Base-by-base conservation (phyloP, 768 basidiomycete genomes). In the Podaxis sp. region DNA sequence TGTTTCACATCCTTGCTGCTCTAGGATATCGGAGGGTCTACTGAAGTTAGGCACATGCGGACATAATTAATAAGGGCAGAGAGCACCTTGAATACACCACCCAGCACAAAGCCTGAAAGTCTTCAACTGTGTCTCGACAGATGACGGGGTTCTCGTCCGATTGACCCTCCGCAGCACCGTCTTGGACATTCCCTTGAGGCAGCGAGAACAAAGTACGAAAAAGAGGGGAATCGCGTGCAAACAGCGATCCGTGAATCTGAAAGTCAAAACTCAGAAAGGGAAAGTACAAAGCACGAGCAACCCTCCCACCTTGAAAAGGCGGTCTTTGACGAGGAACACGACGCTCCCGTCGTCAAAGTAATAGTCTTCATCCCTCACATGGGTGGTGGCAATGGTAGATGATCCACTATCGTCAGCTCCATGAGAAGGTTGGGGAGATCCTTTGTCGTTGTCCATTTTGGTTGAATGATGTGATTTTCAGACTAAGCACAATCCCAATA, bases 361-460 rank as follows among this genome's bases (percentile, higher is more conserved):
- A 11, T 30, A 58, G 11, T 57, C 40, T 28, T n/a, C 5, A 22
- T 57, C 55, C 19, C 55, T 57, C 60, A 73, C 39, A 40, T 17
- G 15, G 11, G 39, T 8, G 9, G 11, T 17, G 39, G 15, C 39
- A 8, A 12, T 40, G 11, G 39, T 40, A 17, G 39, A 40, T 8
- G 39, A 40, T 40, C 39, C 9, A 17, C 15, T 40, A 17, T 12
- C 39, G 39, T 40, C 39, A 15, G 39, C 11, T 12, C 11, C 39
- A 12, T 12, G 39, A 40, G 7, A 11, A 17, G 11, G 39, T 12
- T 6, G 28, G 5, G 28, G 28, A 30, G 6, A 6, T 30, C 28
- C 28, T 30, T 7, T 7, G 28, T 40, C 39, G 39, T 40, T 15
- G 39, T 15, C 39, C 39, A 26, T 26, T 26, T 3, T 26, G 26